Conservation (phyloP, 768 basidiomycete genomes). For the Kwoniella europaea region DNA sequence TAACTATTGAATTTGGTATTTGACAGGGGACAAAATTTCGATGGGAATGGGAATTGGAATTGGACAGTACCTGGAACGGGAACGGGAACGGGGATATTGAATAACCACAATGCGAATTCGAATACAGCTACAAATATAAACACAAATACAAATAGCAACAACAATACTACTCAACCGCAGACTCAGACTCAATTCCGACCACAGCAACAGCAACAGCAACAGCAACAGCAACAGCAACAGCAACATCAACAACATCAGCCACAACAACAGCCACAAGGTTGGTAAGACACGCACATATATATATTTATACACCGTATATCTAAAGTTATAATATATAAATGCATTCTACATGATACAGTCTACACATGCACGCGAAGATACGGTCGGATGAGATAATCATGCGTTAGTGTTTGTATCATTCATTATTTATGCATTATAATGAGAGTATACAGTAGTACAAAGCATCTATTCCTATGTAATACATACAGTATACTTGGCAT, state of each 20-base stretch:
- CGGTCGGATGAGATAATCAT: too few relatives aligned
- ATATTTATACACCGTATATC: background rate
- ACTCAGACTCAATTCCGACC: background rate
- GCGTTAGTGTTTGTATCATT: too few relatives aligned
- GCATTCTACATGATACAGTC: background rate
- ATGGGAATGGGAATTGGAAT: slow-evolving; percentile 18
- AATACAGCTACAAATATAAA: background rate
- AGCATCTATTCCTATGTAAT: too few relatives aligned
- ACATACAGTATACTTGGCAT: too few relatives aligned
- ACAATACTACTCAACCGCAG: background rate
- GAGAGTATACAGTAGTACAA: too few relatives aligned
- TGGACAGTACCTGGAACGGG: background rate
- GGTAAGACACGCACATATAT: background rate
- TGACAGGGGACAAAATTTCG: slow-evolving; percentile 15
- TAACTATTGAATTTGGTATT: background rate
- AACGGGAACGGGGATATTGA: background rate
- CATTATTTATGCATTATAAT: too few relatives aligned
- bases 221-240: slow-evolving; percentile 5
- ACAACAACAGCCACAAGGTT: background rate
- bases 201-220: slow-evolving; percentile 5
- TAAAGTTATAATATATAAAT: background rate
- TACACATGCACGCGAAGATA: too few relatives aligned
- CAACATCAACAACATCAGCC: background rate
- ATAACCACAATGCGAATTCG: background rate
- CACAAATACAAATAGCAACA: background rate